Evolutionary conservation across 495 filamentous ascomycete genomes (phyloP), one percentile per base, ranked within the genome.

Genomic region (Venustampulla echinocandica): DNA sequence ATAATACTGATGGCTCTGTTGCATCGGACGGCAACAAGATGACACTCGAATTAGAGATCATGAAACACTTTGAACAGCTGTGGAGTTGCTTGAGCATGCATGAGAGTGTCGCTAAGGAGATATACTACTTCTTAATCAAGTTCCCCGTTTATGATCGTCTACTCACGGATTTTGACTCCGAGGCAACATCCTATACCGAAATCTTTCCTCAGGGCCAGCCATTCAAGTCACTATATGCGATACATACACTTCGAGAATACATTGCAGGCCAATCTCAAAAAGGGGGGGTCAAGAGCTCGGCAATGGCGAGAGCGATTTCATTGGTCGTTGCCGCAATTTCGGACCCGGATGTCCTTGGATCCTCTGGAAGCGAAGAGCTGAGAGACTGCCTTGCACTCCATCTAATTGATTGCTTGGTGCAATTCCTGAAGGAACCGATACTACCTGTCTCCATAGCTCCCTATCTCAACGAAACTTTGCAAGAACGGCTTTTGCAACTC

Each of bases 1-100:
- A 60, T 11, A 65, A 69, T 14, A 33, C 51, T 10, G 56, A 58
- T 5, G 53, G 53, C 33, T 59, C 62, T 13, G 22, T 22, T 6
- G 58, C 57, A 23, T 50, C 64, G 36, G 63, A 62, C 23, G 61
- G 63, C 17, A 68, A 63, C 1, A 64, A 68, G n/a, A 70, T 71
- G 10, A 65, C 65, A 11, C 70, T 90, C 6, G 85, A 94, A 51
- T 67, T 70, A 11, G 85, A 90, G 50, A 80, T 97, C 17, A 64
- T 94, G 45, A 77, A 81, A 46, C 86, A 94, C 62, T 94, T 95
- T 59, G 77, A 87, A 44, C 80, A 90, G 45, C 64, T 98, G 7
- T 95, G 90, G 69, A 75, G 78, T 14, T 80, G 90, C 54, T 73
- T 98, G 28, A 76, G 77, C 42, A 77, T 92, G 60, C 75, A 85